Evolutionary conservation across 306 rosid species (phyloP).

Genomic region (Calophaca sinica): DNA sequence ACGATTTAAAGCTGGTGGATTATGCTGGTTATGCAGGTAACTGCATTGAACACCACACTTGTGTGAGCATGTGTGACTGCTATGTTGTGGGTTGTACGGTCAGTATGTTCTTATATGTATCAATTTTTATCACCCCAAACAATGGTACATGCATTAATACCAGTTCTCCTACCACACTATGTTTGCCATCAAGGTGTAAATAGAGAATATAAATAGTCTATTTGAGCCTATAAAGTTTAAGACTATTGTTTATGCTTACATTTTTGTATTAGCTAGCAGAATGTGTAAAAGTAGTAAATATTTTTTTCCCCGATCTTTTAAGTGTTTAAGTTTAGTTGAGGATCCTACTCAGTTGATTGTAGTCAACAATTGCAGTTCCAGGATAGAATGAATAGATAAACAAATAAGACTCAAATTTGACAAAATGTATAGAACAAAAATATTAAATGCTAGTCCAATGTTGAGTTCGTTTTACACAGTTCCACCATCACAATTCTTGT

Average conservation of each 20-base stretch:
- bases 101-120: slow-evolving; percentile 7
- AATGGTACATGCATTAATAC: not conserved
- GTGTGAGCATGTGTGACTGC: slow-evolving; percentile 6
- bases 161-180: not conserved
- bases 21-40: slow-evolving; percentile 99
- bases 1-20: slow-evolving; percentile 86
- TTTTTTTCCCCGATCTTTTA: not conserved
- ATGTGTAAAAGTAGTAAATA: not conserved
- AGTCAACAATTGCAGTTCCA: not conserved
- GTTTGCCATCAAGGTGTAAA: not conserved
- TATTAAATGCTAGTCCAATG: not conserved
- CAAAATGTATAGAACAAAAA: slow-evolving; percentile 23
- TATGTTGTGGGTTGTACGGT: slow-evolving; percentile 4
- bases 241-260: not conserved
- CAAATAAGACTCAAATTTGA: not conserved
- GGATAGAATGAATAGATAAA: slow-evolving; percentile 19
- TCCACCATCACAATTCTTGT: slow-evolving; percentile 16
- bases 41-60: slow-evolving; percentile 19
- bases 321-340: not conserved
- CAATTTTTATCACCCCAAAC: not conserved
- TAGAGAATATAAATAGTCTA: not conserved
- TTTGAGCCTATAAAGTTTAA: not conserved
- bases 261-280: slow-evolving; percentile 25
- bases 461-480: not conserved
- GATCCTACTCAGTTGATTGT: not conserved